Percentiles rank a stretch among this genome's conserved stretches.
These are phyloP conservation scores for Cryptococcus jaspeensis DNA, from an alignment of 1,284 basidiomycete species.

Conservation along the genomic window DNA sequence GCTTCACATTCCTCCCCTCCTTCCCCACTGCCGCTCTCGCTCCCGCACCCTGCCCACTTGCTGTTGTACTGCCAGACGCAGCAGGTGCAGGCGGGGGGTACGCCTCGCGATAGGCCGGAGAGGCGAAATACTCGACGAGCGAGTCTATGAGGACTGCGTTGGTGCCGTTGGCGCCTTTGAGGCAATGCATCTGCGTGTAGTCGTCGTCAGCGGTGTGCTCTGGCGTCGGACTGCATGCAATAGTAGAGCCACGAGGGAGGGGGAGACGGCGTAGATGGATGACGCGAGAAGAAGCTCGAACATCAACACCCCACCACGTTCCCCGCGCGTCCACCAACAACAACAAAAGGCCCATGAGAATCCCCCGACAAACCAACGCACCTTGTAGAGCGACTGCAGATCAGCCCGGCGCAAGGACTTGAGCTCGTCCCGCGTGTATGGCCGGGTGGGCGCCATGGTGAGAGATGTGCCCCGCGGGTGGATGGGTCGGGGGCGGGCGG, in stretches of 20 bases:
- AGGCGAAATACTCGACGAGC: conserved; percentile 33
- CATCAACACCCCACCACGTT: too few species aligned
- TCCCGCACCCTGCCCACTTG: not conserved
- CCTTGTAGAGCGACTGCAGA: conserved; percentile 45
- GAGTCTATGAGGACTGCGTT: conserved; percentile 33
- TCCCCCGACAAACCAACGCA: conserved; percentile 11
- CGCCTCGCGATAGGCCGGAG: conserved; percentile 20
- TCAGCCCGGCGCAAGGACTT: conserved; percentile 39
- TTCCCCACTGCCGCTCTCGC: not conserved
- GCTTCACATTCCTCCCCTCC: not conserved
- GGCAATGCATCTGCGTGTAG: conserved; percentile 34
- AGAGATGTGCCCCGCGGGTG: too few species aligned
- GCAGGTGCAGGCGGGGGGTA: conserved; percentile 7
- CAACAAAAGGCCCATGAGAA: not conserved
- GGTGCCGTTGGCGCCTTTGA: conserved; percentile 46
- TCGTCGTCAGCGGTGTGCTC: not conserved
- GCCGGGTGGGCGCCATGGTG: conserved; percentile 30
- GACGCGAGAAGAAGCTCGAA: too few species aligned
- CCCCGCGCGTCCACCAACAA: too few species aligned
- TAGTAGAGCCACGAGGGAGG: not conserved
- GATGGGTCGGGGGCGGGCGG: too few species aligned
- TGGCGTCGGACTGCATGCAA: too few species aligned
- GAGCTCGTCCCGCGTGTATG: conserved; percentile 41
- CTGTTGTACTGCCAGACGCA: not conserved
- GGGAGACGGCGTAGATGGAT: not conserved